Evolutionary conservation across 768 basidiomycete species (phyloP), one percentile per base, ranked within the genome.

Genomic region (Calocera viscosa): DNA sequence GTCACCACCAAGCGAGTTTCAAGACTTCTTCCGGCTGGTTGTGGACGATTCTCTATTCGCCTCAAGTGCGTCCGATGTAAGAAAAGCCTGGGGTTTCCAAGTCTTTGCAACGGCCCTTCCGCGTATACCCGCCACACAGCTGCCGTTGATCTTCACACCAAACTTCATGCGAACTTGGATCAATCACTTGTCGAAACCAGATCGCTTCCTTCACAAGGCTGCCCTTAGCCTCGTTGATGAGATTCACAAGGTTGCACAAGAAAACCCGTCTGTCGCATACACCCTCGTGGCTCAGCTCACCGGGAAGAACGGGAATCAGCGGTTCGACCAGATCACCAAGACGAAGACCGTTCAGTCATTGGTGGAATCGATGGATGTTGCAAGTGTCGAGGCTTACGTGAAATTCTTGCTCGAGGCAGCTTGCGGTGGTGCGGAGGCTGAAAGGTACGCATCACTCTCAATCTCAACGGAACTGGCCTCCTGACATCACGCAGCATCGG

Each of bases 161-260:
- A 94, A 96, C 75, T 90, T 96, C 72, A 94, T 97, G 89, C 87
- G 93, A 39, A 88, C 88, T 39, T 95, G 94, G 91, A 94, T 95
- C 68, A 95, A 95, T 74, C 94, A 98, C 75, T 81, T 99, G 24
- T 89, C 91, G 0, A 87, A 90, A 65, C 82, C 82, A 49, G 94
- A 97, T 75, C 84, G 93, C 64, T 89, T 93, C 74, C 77, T 98
- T 53, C 90, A 95, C 78, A 94, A 91, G 76, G 87, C 88, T 19
- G 91, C 95, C 1, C 35, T 3, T 63, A 14, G 28, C 28, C 69
- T 94, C 90, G 89, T 85, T 3, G 81, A 82, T 34, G 84, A 87
- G 71, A 84, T 98, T 16, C 90, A 91, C 71, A 75, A 80, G 1
- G 83, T 89, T 43, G 88, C 91, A 24, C 82, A 88, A 72, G 78